phyloP scores from a whole-genome alignment of 139 green algal genomes.

The Zygnema cylindricum region DNA sequence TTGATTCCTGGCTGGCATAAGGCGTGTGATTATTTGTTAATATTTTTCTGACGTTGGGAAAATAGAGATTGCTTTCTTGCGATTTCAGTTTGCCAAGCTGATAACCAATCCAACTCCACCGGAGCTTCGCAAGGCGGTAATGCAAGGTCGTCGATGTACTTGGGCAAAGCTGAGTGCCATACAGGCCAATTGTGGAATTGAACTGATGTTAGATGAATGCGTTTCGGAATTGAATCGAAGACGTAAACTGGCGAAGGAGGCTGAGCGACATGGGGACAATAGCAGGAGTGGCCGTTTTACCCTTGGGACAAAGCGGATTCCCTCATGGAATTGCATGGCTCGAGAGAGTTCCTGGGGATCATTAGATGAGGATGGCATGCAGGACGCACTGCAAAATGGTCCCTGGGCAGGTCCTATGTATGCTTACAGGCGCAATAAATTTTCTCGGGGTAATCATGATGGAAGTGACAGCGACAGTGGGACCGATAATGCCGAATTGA shows the following conservation, averaged over 20 bases:
- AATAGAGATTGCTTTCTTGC: no score
- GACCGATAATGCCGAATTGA: neutral
- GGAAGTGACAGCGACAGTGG: constrained; percentile 54
- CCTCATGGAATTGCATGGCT: constrained; percentile 58
- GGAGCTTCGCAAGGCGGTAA: constrained; percentile 48
- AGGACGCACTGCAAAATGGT: constrained; percentile 23
- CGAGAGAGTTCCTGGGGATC: constrained; percentile 51
- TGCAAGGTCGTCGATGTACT: constrained; percentile 63
- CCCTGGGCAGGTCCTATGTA: constrained; percentile 14
- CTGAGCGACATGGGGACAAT: constrained; percentile 5
- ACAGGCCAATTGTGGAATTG: constrained; percentile 65
- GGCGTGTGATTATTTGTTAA: no score
- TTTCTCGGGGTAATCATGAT: constrained; percentile 3
- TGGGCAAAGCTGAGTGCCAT: constrained; percentile 67
- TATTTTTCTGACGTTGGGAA: no score
- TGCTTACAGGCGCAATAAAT: neutral
- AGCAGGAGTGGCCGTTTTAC: constrained; percentile 16
- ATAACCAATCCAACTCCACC: constrained; percentile 57
- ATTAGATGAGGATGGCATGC: constrained; percentile 46
- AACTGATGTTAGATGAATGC: constrained; percentile 69
- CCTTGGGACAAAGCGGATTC: constrained; percentile 49
- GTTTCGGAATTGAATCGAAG: constrained; percentile 61
- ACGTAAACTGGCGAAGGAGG: constrained; percentile 27
- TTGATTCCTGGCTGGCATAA: no score
- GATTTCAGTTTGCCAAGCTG: constrained; percentile 46